Percentiles rank a stretch among this genome's conserved stretches.
phyloP scores from a whole-genome alignment of 2,329 filamentous ascomycete genomes.

The Calonectria honghensis region DNA sequence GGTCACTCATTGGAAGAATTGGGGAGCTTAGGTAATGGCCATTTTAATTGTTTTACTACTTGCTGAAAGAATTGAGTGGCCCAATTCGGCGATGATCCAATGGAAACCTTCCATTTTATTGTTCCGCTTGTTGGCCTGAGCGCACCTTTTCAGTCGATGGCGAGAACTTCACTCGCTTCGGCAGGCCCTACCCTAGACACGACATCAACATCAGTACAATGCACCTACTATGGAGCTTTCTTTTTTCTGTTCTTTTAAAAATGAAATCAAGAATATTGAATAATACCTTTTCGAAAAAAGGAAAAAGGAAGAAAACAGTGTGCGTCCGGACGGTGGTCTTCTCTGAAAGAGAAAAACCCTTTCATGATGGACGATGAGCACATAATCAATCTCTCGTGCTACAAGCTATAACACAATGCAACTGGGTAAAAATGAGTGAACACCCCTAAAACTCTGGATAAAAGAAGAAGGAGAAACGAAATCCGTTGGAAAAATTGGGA shows the following conservation, averaged over 20 bases:
- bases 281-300: no score
- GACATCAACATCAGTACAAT: neutral
- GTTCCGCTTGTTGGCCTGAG: no score
- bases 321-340: neutral
- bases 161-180: no score
- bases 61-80: neutral
- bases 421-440: neutral
- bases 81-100: no score
- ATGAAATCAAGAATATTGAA: no score
- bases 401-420: fast-evolving
- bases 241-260: neutral
- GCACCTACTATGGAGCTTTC: neutral
- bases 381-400: no score
- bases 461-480: neutral
- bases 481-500: neutral
- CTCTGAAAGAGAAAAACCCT: no score
- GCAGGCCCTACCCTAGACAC: neutral
- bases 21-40: neutral
- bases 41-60: neutral
- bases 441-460: neutral
- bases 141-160: no score
- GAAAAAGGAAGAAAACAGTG: neutral
- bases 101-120: no score
- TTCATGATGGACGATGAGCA: no score
- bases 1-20: neutral